phyloP scores from a whole-genome alignment of 164 flowering plant species.

The Paratinospora sagittata region DNA sequence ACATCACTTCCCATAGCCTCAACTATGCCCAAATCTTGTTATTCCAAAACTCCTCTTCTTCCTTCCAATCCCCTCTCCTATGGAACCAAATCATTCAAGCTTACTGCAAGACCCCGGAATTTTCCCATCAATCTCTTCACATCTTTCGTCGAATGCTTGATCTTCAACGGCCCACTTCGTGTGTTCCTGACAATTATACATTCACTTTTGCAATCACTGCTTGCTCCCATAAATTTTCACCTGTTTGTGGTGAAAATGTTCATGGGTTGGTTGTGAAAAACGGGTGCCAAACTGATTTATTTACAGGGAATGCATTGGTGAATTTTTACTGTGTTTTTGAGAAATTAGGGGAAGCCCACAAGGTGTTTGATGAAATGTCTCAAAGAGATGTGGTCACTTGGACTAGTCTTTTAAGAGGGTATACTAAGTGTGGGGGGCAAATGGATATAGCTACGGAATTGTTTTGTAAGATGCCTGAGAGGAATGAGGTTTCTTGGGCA shows the following conservation, averaged over 20 bases:
- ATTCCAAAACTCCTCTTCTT: conserved; percentile 21
- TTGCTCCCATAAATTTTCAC: conserved; percentile 27
- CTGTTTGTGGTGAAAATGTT: conserved; percentile 24
- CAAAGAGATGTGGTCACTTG: conserved; percentile 41
- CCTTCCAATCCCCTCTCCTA: conserved; percentile 29
- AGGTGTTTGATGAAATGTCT: conserved; percentile 43
- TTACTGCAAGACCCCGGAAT: conserved; percentile 30
- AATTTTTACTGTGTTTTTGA: conserved; percentile 31
- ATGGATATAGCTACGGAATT: conserved; percentile 28
- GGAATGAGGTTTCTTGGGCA: conserved; percentile 48
- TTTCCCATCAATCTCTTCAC: conserved; percentile 29
- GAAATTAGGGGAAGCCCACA: conserved; percentile 28
- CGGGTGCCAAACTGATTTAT: conserved; percentile 32
- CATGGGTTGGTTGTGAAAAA: conserved; percentile 35
- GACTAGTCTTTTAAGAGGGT: conserved; percentile 50
- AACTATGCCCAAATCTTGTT: conserved; percentile 32
- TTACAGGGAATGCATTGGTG: conserved; percentile 44
- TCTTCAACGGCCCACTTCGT: neutral
- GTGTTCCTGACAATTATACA: conserved; percentile 47
- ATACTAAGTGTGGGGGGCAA: conserved; percentile 36
- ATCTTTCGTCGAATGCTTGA: conserved; percentile 33
- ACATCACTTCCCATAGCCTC: conserved; percentile 21
- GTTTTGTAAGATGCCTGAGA: conserved; percentile 36
- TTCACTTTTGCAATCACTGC: conserved; percentile 43
- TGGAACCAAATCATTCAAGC: conserved; percentile 51